A percentile compares a stretch with the other conserved stretches of the same genome.
phyloP scores from a whole-genome alignment of 208 protist genomes.

The Crithidia brevicula region DNA sequence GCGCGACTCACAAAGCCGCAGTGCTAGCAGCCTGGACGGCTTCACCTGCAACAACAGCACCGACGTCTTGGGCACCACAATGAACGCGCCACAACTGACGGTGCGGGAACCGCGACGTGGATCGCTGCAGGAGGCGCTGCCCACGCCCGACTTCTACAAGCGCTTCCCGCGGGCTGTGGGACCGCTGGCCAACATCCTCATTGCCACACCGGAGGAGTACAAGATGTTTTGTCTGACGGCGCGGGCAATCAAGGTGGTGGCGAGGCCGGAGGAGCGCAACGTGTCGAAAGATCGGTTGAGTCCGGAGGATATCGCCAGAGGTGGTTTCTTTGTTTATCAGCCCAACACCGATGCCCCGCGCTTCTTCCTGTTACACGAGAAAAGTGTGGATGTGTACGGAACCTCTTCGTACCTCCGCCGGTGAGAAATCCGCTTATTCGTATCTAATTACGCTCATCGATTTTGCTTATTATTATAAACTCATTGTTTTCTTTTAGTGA shows the following conservation, averaged over 20 bases:
- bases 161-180: conserved; percentile 13
- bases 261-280: not conserved
- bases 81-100: not conserved
- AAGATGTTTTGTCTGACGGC: not conserved
- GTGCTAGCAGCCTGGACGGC: not conserved
- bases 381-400: not conserved
- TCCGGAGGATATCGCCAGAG: not conserved
- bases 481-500: too few species aligned
- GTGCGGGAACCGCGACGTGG: not conserved
- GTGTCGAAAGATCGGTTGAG: not conserved
- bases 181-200: conserved; percentile 5
- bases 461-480: too few species aligned
- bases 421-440: not conserved
- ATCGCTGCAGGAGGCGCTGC: not conserved
- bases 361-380: not conserved
- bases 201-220: conserved; percentile 1
- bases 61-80: not conserved
- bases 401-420: not conserved
- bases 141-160: conserved; percentile 1
- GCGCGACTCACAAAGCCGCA: not conserved
- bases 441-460: not conserved
- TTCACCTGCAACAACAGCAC: not conserved
- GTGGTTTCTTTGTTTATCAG: conserved; percentile 13
- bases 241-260: not conserved
- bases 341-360: not conserved